Evolutionary conservation across 352 stramenopile genomes (phyloP), one percentile per base, ranked within the genome.

Genomic region (Phytophthora macrochlamydospora): DNA sequence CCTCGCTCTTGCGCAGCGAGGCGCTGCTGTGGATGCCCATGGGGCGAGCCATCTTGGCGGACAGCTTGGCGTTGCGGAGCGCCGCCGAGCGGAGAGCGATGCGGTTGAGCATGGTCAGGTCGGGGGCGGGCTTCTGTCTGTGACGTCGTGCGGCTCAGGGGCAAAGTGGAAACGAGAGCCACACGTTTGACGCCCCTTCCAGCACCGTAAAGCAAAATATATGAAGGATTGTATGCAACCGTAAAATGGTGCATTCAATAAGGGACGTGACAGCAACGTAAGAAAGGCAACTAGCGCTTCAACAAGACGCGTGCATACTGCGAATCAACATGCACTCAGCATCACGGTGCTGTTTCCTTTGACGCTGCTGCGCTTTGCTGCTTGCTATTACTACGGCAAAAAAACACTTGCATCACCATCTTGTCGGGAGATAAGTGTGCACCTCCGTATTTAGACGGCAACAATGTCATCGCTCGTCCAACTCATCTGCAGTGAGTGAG

Each of bases 101-200:
- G 67, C 83, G 83, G 75, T 79, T 81, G 68, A 94, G 83, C 85
- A 94, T 94, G 14, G 32, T 82, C 38, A 65, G n/a, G 29, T 45
- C 12, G 24, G 43, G 28, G 24, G 29, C 55, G 56, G 53, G 58
- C 55, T 32, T 45, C 52, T 43, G 51, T 32, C 58, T 28, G 33
- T 32, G 48, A 28, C 33, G 38, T 33, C 42, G 56, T 43, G 51
- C 45, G 51, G 38, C 37, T 59, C 9, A 14, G 9, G 50, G 70
- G 35, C 6, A 40, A 40, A 9, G 24, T 8, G 13, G 14, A 13
- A 6, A 24, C 53, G 43, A 49, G 43, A n/a, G 6, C 35, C 35
- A 40, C 35, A 40, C 35, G 35, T 40, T 40, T 40, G 35, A 40
- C 35, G 35, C 50, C 59, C 55, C 62, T 57, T 67, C 50, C n/a